Evolutionary conservation across 1,284 basidiomycete genomes (phyloP).

Genomic region (Porphyrellus sp.): DNA sequence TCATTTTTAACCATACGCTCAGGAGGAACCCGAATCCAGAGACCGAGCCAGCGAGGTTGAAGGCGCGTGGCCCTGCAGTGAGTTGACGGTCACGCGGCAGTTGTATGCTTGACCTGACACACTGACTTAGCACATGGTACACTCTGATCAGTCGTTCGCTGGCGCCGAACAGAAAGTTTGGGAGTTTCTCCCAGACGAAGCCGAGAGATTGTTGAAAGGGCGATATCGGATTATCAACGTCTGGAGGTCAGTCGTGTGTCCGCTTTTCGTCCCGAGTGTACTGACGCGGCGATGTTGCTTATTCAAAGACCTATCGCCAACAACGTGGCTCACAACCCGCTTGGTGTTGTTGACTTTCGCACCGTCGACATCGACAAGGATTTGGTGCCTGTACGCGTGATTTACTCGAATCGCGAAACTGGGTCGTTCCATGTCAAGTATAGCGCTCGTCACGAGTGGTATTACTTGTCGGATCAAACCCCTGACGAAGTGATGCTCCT

Average conservation of each 20-base stretch:
- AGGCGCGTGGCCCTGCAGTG: neutral
- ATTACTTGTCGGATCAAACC: slow-evolving; percentile 13
- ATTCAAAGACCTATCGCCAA: neutral
- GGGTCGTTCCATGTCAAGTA: slow-evolving; percentile 35
- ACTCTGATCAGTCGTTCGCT: neutral
- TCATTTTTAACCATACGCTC: neutral
- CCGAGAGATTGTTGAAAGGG: neutral
- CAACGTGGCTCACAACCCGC: slow-evolving; percentile 41
- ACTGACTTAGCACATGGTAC: neutral
- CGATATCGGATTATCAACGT: neutral
- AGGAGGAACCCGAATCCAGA: neutral
- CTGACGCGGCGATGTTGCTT: neutral
- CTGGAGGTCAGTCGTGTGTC: neutral
- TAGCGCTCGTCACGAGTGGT: slow-evolving; percentile 44
- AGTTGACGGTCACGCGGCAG: neutral
- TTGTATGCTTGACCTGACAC: neutral
- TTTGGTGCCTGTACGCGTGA: slow-evolving; percentile 35
- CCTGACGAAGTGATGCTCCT: slow-evolving; percentile 48
- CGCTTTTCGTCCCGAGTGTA: neutral
- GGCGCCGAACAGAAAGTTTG: neutral
- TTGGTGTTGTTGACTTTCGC: slow-evolving; percentile 46
- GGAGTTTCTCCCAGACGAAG: neutral
- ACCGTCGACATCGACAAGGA: slow-evolving; percentile 37
- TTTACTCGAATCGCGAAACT: slow-evolving; percentile 37
- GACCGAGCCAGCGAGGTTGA: neutral